phyloP scores from a whole-genome alignment of 1,284 basidiomycete species.

The Ustilago tritici region DNA sequence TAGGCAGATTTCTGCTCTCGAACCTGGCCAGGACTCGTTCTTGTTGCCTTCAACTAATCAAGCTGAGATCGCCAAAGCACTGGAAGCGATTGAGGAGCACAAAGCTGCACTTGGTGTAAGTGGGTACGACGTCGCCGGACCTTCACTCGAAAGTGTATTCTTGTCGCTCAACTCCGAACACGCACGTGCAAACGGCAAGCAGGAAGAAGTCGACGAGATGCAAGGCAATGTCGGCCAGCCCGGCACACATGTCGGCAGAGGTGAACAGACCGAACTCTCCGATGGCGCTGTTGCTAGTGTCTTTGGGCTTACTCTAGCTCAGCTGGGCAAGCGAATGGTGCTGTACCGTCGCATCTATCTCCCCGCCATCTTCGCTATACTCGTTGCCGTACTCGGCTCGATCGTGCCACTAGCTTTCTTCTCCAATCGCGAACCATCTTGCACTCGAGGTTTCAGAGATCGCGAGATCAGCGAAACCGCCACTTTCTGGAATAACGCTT shows the following conservation, averaged over 20 bases:
- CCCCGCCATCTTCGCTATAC: slow-evolving; percentile 75
- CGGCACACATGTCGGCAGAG: neutral
- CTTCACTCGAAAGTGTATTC: slow-evolving; percentile 84
- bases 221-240: slow-evolving; percentile 33
- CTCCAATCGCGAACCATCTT: slow-evolving; percentile 73
- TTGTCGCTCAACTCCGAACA: slow-evolving; percentile 75
- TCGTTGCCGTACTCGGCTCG: slow-evolving; percentile 77
- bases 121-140: slow-evolving; percentile 78
- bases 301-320: slow-evolving; percentile 76
- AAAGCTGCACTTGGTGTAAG: slow-evolving; percentile 71
- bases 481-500: slow-evolving; percentile 28
- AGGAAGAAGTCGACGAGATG: slow-evolving; percentile 41
- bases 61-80: slow-evolving; percentile 74
- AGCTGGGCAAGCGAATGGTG: slow-evolving; percentile 79
- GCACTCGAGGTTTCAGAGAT: slow-evolving; percentile 67
- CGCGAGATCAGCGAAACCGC: slow-evolving; percentile 64
- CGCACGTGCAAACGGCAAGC: slow-evolving; percentile 35
- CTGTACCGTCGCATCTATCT: slow-evolving; percentile 79
- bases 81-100: slow-evolving; percentile 74
- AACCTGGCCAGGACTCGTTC: slow-evolving; percentile 65
- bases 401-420: slow-evolving; percentile 79
- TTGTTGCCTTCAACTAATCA: slow-evolving; percentile 56
- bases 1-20: slow-evolving; percentile 65
- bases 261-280: slow-evolving; percentile 71
- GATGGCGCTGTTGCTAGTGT: slow-evolving; percentile 74